Conservation (phyloP, 176 grass and related monocot species). For the Oryza meridionalis region DNA sequence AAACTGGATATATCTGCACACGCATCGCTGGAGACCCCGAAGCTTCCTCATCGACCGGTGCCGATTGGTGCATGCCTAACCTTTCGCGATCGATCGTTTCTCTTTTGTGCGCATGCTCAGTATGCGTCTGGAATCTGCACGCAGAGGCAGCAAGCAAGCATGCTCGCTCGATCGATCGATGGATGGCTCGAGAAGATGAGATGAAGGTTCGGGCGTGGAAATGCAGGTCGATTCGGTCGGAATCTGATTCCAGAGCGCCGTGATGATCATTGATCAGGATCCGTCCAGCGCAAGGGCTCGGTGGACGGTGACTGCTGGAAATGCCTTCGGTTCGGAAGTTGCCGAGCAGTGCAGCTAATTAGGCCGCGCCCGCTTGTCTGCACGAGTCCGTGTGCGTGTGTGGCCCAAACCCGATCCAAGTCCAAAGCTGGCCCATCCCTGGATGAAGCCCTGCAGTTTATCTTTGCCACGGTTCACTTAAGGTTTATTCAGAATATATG, state of each 20-base stretch:
- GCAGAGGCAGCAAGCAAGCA: neutral
- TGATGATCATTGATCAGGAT: neutral
- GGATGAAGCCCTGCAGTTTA: no score
- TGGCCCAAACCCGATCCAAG: no score
- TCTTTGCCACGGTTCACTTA: no score
- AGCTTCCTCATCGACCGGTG: neutral
- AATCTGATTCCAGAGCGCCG: constrained; percentile 20
- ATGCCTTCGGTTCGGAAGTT: neutral
- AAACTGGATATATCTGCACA: neutral
- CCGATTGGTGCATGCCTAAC: neutral
- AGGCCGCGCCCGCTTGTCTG: no score
- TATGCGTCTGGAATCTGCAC: neutral
- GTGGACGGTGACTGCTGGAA: neutral
- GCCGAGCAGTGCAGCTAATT: neutral
- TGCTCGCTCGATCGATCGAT: neutral
- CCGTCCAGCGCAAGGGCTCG: neutral
- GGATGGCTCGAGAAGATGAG: neutral
- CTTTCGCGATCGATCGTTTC: neutral
- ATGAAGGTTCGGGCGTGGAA: neutral
- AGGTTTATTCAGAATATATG: no score
- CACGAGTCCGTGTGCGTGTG: no score
- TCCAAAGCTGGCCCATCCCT: no score
- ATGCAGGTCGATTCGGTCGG: neutral
- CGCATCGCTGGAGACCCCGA: neutral
- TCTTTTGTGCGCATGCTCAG: neutral